Conservation (phyloP, 495 filamentous ascomycete genomes). For the Cladorrhinum samala region DNA sequence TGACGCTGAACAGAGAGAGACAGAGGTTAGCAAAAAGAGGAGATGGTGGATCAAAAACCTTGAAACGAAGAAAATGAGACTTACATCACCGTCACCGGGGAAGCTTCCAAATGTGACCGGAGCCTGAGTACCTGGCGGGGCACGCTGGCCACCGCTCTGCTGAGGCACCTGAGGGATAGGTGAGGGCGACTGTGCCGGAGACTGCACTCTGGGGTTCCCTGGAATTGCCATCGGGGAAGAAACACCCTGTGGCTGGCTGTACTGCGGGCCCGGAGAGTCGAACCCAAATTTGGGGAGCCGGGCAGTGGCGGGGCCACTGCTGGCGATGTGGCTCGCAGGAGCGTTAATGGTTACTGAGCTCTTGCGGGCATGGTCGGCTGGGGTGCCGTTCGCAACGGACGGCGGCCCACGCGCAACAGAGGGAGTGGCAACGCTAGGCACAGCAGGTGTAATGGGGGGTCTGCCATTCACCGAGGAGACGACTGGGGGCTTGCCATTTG, state of each 20-base stretch:
- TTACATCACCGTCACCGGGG: constrained; percentile 66
- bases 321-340: constrained; percentile 66
- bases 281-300: constrained; percentile 71
- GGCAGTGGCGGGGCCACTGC: constrained; percentile 58
- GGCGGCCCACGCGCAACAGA: constrained; percentile 59
- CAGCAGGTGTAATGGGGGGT: constrained; percentile 63
- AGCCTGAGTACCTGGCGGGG: constrained; percentile 60
- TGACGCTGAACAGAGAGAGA: constrained; percentile 43
- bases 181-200: constrained; percentile 72
- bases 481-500: constrained; percentile 69
- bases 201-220: constrained; percentile 58
- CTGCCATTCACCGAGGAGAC: constrained; percentile 80
- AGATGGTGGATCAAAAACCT: constrained; percentile 1
- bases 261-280: constrained; percentile 62
- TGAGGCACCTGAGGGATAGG: constrained; percentile 80
- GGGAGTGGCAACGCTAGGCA: constrained; percentile 46
- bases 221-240: constrained; percentile 63
- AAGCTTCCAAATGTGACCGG: constrained; percentile 77
- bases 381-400: constrained; percentile 47
- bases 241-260: constrained; percentile 51
- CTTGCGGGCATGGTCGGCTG: constrained; percentile 69
- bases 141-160: constrained; percentile 78
- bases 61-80: constrained; percentile 28
- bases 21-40: background rate
- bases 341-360: constrained; percentile 83